phyloP scores from a whole-genome alignment of 2,329 filamentous ascomycete species.

The Clarireedia monteithiana region DNA sequence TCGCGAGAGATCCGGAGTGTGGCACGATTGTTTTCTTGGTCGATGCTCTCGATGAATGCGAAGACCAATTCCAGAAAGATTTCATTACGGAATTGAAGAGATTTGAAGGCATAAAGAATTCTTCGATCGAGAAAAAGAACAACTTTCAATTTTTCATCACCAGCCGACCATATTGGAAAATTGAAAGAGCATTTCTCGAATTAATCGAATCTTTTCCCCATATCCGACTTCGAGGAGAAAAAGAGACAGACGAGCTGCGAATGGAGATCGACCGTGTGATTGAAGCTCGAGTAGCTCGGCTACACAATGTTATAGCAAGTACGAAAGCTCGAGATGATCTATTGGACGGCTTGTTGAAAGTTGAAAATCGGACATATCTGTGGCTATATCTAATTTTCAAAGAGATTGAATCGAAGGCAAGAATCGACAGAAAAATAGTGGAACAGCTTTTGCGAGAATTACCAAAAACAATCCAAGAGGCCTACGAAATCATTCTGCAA shows the following conservation, averaged over 20 bases:
- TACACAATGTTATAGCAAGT: background rate
- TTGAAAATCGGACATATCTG: slow-evolving; percentile 9
- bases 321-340: background rate
- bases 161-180: slow-evolving; percentile 3
- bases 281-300: background rate
- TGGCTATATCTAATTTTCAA: slow-evolving; percentile 9
- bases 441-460: background rate
- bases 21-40: slow-evolving; percentile 4
- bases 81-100: background rate
- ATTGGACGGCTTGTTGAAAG: background rate
- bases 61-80: background rate
- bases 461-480: background rate
- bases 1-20: background rate
- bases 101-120: background rate
- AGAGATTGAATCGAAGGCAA: background rate
- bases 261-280: slow-evolving; percentile 6
- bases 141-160: background rate
- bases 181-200: background rate
- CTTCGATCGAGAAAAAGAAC: too few relatives aligned
- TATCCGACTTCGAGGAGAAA: background rate
- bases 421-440: background rate
- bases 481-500: slow-evolving; percentile 6
- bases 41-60: slow-evolving; percentile 10
- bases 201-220: background rate
- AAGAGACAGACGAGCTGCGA: background rate